A percentile compares a stretch with the other conserved stretches of the same genome.
Evolutionary conservation across 306 rosid species (phyloP).

Genomic region (Albizia julibrissin): DNA sequence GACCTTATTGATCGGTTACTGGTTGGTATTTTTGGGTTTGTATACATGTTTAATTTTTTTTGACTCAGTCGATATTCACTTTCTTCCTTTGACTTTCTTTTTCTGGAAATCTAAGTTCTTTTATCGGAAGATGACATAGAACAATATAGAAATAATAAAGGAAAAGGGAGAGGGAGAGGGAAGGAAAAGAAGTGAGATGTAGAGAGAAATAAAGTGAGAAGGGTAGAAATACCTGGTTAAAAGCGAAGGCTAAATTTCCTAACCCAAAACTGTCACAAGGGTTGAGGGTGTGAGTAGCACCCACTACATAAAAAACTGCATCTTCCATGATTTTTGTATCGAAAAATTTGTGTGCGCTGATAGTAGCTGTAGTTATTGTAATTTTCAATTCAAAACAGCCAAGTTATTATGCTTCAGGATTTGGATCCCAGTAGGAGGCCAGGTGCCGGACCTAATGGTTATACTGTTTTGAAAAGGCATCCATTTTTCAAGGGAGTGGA

Average conservation of each 20-base stretch:
- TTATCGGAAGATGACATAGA: neutral
- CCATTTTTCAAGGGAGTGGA: conserved; percentile 84
- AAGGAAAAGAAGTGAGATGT: neutral
- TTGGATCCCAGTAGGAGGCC: conserved; percentile 85
- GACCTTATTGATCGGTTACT: conserved; percentile 79
- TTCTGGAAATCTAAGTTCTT: neutral
- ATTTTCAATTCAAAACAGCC: conserved; percentile 3
- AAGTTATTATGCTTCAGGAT: conserved; percentile 59
- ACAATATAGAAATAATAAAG: neutral
- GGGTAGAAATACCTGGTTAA: neutral
- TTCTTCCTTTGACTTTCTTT: neutral
- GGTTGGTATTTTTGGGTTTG: conserved; percentile 52
- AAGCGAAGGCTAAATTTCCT: neutral
- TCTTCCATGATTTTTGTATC: neutral
- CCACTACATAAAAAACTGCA: neutral
- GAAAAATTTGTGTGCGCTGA: neutral
- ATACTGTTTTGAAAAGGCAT: conserved; percentile 69
- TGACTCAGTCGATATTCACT: neutral
- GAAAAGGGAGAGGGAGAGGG: neutral
- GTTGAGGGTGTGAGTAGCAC: neutral
- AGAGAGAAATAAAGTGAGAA: neutral
- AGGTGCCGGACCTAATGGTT: conserved; percentile 87
- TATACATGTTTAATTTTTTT: neutral
- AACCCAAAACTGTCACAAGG: neutral
- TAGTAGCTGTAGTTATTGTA: neutral